Conservation (phyloP, 257 asterid genomes). For the Haberlea rhodopensis region DNA sequence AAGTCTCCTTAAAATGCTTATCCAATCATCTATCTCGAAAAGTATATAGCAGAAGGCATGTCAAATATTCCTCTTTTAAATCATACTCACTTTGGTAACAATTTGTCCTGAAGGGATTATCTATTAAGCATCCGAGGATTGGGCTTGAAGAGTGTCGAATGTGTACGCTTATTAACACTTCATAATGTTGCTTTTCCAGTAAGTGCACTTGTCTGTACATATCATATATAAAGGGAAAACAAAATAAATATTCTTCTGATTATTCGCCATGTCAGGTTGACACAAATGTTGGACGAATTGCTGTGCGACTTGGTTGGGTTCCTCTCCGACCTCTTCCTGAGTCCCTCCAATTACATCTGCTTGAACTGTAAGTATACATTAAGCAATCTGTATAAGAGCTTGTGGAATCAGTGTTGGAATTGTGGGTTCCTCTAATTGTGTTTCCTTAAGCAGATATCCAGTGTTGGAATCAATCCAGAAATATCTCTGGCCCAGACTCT, state of each 20-base stretch:
- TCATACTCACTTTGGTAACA: conserved; percentile 9
- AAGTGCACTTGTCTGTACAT: conserved; percentile 35
- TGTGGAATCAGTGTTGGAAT: conserved; percentile 20
- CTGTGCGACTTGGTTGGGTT: conserved; percentile 98
- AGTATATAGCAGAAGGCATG: not conserved
- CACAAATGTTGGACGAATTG: conserved; percentile 95
- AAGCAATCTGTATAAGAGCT: conserved; percentile 8
- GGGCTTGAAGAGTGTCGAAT: conserved; percentile 95
- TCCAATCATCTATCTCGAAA: conserved; percentile 18
- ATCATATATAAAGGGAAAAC: conserved; percentile 22
- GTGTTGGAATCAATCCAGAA: conserved; percentile 88
- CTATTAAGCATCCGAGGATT: conserved; percentile 80
- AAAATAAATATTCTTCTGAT: conserved; percentile 24
- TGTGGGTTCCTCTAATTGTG: too few relatives aligned
- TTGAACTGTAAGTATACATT: conserved; percentile 71
- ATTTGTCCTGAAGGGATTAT: conserved; percentile 69
- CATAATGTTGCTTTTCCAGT: conserved; percentile 96
- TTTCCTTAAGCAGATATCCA: conserved; percentile 72
- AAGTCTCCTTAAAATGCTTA: conserved; percentile 31
- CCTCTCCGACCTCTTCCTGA: conserved; percentile 98
- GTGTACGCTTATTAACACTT: conserved; percentile 88
- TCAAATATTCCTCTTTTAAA: not conserved
- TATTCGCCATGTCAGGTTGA: conserved; percentile 64
- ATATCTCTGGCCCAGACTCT: conserved; percentile 95
- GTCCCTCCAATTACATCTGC: conserved; percentile 89